Conservation (phyloP, 2,329 filamentous ascomycete species). For the Zymoseptoria pseudotritici region DNA sequence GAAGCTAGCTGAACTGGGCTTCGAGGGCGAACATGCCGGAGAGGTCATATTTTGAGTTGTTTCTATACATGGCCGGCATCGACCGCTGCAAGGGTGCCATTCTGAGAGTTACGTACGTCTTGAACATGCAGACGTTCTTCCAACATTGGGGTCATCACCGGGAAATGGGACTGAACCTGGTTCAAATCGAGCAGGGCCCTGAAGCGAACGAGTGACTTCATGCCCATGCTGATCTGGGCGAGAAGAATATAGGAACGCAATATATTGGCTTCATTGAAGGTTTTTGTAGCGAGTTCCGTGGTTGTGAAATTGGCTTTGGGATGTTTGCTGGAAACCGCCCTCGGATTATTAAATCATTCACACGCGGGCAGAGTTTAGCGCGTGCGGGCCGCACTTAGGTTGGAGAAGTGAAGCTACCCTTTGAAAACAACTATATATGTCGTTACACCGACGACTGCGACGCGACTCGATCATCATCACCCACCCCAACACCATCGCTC, state of each 20-base stretch:
- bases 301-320: too few relatives aligned
- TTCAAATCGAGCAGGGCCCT: not conserved
- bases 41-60: conserved; percentile 59
- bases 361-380: not conserved
- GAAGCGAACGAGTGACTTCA: not conserved
- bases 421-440: not conserved
- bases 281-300: too few relatives aligned
- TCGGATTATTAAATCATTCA: not conserved
- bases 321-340: not conserved
- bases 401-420: not conserved
- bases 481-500: not conserved
- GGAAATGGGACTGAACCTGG: not conserved
- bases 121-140: conserved; percentile 30
- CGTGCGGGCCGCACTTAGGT: not conserved
- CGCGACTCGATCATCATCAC: not conserved
- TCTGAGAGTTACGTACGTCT: conserved; percentile 26
- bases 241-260: not conserved
- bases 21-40: conserved; percentile 76
- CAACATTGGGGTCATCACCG: not conserved
- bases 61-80: not conserved
- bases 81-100: conserved; percentile 5
- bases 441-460: not conserved
- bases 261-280: not conserved
- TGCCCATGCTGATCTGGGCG: not conserved
- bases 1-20: conserved; percentile 70